Conservation (phyloP, 345 rosid species). For the Orychophragmus violaceus region DNA sequence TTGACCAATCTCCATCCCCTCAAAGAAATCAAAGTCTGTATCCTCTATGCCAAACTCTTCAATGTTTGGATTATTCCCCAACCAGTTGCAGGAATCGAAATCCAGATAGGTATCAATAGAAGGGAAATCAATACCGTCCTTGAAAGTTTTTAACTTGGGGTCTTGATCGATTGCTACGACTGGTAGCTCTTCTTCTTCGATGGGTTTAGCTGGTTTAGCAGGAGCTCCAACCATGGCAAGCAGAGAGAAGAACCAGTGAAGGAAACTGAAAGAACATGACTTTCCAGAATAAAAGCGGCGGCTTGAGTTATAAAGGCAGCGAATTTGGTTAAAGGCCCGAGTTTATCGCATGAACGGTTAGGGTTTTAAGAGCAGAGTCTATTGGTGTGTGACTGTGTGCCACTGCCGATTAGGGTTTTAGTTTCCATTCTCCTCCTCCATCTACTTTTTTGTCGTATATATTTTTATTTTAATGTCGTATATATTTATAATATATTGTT, state of each 20-base stretch:
- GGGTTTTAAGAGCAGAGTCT: slow-evolving; percentile 26
- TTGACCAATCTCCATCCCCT: slow-evolving; percentile 30
- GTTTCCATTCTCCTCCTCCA: background rate
- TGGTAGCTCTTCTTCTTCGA: slow-evolving; percentile 23
- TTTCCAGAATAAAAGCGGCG: slow-evolving; percentile 13
- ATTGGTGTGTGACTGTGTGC: slow-evolving; percentile 1
- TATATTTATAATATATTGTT: background rate
- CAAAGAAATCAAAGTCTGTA: slow-evolving; percentile 31
- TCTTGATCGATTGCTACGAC: slow-evolving; percentile 11
- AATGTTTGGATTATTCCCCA: slow-evolving; percentile 33
- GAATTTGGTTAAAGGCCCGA: slow-evolving; percentile 1
- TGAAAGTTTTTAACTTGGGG: slow-evolving; percentile 30
- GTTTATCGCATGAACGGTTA: slow-evolving; percentile 21
- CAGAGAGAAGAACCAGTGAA: slow-evolving; percentile 6
- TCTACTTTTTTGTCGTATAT: background rate
- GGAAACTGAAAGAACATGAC: slow-evolving; percentile 24
- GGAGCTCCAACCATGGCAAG: slow-evolving; percentile 48
- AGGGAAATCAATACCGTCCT: slow-evolving; percentile 29
- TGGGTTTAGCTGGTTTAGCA: slow-evolving; percentile 32
- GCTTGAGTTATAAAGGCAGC: slow-evolving; percentile 20
- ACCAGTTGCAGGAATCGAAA: slow-evolving; percentile 56
- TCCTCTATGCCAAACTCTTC: slow-evolving; percentile 29
- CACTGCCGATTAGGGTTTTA: slow-evolving; percentile 24
- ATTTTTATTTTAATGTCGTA: background rate
- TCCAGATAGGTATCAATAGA: slow-evolving; percentile 54